A percentile compares a stretch with the other conserved stretches of the same genome.
phyloP scores from a whole-genome alignment of 768 basidiomycete genomes.

The Termitomyces sp. region DNA sequence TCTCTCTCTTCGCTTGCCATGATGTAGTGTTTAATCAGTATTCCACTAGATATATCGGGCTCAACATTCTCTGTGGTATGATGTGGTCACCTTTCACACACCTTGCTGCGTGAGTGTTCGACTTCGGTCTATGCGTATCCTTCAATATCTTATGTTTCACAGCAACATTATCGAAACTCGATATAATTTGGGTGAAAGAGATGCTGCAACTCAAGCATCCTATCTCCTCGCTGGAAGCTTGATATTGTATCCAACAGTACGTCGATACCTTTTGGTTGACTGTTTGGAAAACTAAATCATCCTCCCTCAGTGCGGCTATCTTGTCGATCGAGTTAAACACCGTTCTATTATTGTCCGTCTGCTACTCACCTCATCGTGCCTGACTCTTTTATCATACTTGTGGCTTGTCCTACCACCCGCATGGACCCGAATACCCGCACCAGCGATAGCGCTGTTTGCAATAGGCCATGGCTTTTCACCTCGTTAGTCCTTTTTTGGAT shows the following conservation, averaged over 20 bases:
- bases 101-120: conserved; percentile 54
- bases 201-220: conserved; percentile 60
- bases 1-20: background rate
- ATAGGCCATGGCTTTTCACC: conserved; percentile 72
- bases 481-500: conserved; percentile 31
- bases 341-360: conserved; percentile 54
- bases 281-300: background rate
- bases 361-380: conserved; percentile 48
- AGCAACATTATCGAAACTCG: conserved; percentile 73
- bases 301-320: conserved; percentile 48
- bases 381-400: conserved; percentile 55
- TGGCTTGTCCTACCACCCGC: conserved; percentile 63
- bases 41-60: conserved; percentile 52
- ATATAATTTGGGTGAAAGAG: conserved; percentile 52
- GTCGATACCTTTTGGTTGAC: conserved; percentile 14
- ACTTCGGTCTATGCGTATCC: background rate
- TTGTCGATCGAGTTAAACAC: conserved; percentile 55
- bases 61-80: conserved; percentile 72
- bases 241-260: conserved; percentile 63
- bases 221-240: conserved; percentile 68
- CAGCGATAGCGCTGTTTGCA: conserved; percentile 57
- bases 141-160: conserved; percentile 4
- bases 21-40: conserved; percentile 3
- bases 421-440: conserved; percentile 52
- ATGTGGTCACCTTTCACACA: conserved; percentile 79